Evolutionary conservation across 805 yeast genomes (phyloP), one percentile per base, ranked within the genome.

Genomic region (Kluyveromyces aestuarii): DNA sequence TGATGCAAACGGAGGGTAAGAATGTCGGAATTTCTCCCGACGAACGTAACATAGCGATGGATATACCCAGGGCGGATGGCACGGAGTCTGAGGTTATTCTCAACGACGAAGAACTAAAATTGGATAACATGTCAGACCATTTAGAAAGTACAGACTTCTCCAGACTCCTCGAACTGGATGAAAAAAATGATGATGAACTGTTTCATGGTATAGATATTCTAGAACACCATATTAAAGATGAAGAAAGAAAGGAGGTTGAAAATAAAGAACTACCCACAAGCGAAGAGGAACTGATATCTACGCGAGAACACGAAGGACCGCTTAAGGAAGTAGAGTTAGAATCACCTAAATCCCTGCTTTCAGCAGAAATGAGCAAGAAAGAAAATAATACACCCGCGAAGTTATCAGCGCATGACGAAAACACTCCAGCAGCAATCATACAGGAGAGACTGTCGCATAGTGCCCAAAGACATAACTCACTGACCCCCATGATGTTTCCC

Each of bases 81-180:
- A 17, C 18, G 9, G 39, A 16, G 14, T 17, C 38, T 33, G 45
- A 16, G 16, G 16, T 38, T 16, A 33, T 33, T 33, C n/a, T 43
- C 14, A 21, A 44, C 4, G 48, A 50, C 19, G 58, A 53, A 9
- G 57, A 52, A 2, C 30, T 58, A 47, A 56, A 57, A 17, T 37
- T 60, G 39, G 64, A 61, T 27, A 21, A 17, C 45, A 46, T 61
- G 19, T 57, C 60, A 8, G 62, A 55, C 21, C 51, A 55, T 19
- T 46, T 62, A 10, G 64, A 60, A 27, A 53, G 57, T 41, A 64
- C 60, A 43, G 63, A 60, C 40, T 59, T 64, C 46, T 60, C 66
- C 14, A 64, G 61, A 47, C 49, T 66, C 14, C 48, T 63, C 27
- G 68, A 60, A 37, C 56, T 66, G 42, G 65, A 65, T 47, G 54